These are phyloP conservation scores for Physaria fendleri DNA, from an alignment of 345 rosid genomes.

Conservation along the genomic window DNA sequence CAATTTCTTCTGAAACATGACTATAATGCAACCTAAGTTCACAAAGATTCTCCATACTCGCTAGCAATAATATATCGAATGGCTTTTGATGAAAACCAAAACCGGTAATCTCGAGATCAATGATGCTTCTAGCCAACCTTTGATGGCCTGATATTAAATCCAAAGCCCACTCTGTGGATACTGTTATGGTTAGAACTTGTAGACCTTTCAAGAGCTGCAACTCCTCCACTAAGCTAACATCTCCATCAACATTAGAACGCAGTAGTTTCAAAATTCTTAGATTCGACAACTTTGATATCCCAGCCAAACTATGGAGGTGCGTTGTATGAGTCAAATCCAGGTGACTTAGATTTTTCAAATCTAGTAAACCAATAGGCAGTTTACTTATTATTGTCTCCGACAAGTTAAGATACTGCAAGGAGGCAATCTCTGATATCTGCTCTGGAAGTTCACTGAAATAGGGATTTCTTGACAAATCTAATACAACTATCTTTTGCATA, in stretches of 20 bases:
- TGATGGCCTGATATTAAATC: too few relatives aligned
- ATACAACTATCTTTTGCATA: not conserved
- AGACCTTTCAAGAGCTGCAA: not conserved
- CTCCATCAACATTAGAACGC: not conserved
- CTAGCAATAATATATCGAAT: too few relatives aligned
- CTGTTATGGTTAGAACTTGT: not conserved
- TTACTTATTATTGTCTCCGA: not conserved
- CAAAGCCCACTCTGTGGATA: too few relatives aligned
- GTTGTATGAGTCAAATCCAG: accelerated
- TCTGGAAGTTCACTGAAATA: not conserved
- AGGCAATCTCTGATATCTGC: slow-evolving; percentile 7
- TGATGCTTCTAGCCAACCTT: too few relatives aligned
- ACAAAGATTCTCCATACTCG: too few relatives aligned
- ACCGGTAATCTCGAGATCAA: too few relatives aligned
- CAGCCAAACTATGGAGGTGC: not conserved
- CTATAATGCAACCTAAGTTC: too few relatives aligned
- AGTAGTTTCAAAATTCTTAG: not conserved
- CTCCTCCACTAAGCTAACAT: not conserved
- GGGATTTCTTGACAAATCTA: not conserved
- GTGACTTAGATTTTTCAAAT: not conserved
- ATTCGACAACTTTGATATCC: not conserved
- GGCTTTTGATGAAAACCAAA: too few relatives aligned
- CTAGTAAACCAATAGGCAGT: not conserved
- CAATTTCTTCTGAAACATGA: too few relatives aligned
- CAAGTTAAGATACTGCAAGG: slow-evolving; percentile 22